Conservation (phyloP, 345 rosid genomes). For the Tarenaya hassleriana region DNA sequence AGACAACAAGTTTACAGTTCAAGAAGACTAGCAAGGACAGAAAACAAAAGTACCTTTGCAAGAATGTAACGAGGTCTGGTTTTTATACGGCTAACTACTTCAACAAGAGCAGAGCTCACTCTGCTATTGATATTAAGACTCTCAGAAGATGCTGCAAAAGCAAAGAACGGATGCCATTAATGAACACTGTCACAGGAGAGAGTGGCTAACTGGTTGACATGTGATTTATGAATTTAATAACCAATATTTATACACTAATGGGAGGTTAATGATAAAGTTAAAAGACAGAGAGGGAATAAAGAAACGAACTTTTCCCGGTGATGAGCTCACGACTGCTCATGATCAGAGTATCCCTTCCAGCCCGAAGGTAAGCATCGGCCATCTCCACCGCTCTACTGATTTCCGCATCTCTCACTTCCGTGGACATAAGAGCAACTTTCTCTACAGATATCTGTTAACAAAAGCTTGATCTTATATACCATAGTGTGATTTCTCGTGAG, state of each 20-base stretch:
- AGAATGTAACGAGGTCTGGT: constrained; percentile 91
- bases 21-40: constrained; percentile 16
- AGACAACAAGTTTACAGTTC: constrained; percentile 1
- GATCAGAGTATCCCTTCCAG: constrained; percentile 66
- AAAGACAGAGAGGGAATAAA: constrained; percentile 5
- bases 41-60: constrained; percentile 60
- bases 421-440: constrained; percentile 71
- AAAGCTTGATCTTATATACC: constrained; percentile 21
- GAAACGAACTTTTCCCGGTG: constrained; percentile 70
- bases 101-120: constrained; percentile 97
- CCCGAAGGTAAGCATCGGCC: constrained; percentile 57
- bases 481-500: background rate
- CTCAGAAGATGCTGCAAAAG: constrained; percentile 69
- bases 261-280: background rate
- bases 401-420: constrained; percentile 67
- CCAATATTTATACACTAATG: too few species aligned
- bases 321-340: constrained; percentile 92
- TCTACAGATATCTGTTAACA: constrained; percentile 66
- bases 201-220: too few species aligned
- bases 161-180: constrained; percentile 15
- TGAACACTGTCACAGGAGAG: too few species aligned
- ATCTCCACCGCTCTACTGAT: constrained; percentile 67
- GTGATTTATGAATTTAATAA: too few species aligned
- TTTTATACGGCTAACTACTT: constrained; percentile 67
- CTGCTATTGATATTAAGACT: constrained; percentile 88